Percentiles rank a stretch among this genome's conserved stretches.
phyloP scores from a whole-genome alignment of 2,329 filamentous ascomycete genomes.

The Didymellaceae sp. region DNA sequence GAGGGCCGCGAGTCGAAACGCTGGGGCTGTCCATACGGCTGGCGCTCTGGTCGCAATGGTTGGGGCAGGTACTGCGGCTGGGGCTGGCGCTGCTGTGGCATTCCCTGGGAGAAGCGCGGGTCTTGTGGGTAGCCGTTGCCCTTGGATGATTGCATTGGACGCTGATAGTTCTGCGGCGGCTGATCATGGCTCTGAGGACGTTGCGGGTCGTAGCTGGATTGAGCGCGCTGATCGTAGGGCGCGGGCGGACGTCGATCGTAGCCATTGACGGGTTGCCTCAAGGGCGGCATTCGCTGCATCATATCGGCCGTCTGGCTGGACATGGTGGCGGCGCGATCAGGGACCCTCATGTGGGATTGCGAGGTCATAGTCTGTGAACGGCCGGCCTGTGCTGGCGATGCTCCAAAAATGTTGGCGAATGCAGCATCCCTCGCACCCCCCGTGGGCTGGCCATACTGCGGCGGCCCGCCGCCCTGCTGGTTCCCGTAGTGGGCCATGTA shows the following conservation, averaged over 20 bases:
- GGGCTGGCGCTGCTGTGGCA: conserved; percentile 48
- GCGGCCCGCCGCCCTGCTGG: conserved; percentile 63
- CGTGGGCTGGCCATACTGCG: conserved; percentile 60
- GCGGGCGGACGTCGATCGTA: conserved; percentile 47
- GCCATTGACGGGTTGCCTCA: conserved; percentile 57
- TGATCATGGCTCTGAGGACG: conserved; percentile 37
- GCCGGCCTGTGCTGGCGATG: conserved; percentile 74
- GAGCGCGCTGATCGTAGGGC: conserved; percentile 37
- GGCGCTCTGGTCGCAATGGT: conserved; percentile 67
- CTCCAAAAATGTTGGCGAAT: conserved; percentile 95
- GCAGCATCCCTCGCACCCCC: conserved; percentile 83
- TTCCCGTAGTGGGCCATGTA: conserved; percentile 69
- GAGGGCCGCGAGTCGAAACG: conserved; percentile 68
- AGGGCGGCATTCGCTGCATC: conserved; percentile 70
- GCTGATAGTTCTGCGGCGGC: conserved; percentile 36
- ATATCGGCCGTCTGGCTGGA: conserved; percentile 53
- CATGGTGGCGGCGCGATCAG: conserved; percentile 78
- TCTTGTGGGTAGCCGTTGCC: conserved; percentile 51
- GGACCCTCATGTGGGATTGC: conserved; percentile 66
- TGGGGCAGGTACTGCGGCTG: conserved; percentile 66
- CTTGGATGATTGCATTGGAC: conserved; percentile 40
- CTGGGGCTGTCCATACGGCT: conserved; percentile 75
- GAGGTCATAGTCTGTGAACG: conserved; percentile 96
- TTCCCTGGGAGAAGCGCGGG: conserved; percentile 45
- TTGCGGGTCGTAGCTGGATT: conserved; percentile 34